Base-by-base conservation (phyloP, 164 flowering plant genomes). In the Malania oleifera region DNA sequence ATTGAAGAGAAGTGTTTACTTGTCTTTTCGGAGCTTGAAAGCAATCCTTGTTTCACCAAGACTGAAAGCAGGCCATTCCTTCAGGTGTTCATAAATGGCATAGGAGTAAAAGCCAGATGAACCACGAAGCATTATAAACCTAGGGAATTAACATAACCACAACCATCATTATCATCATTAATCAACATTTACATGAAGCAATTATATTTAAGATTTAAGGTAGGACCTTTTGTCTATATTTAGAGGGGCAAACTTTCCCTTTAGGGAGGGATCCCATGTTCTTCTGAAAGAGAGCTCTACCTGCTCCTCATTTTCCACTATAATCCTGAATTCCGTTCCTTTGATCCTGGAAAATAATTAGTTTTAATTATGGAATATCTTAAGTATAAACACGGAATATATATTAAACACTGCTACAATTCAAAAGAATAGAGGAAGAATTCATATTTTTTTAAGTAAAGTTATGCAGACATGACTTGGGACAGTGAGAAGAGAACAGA, bases 61-160 rank as follows among this genome's bases (percentile, higher is more conserved):
- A 66, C 77, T 67, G 67, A 81, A 79, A 22, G 65, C 75, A 37
- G 81, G 86, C 86, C 79, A 74, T 17, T 68, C 78, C 61, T 59
- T 53, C 22, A 58, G 40, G 61, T 75, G 79, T 52, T 81, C 79
- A 27, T 62, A 81, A 51, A 81, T 79, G 46, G 70, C 81, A 45
- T 81, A 81, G 20, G 86, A 62, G 54, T 80, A 80, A 56, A 80
- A 77, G 3, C 84, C 84, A 1, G 80, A 71, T 14, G 66, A 54
- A 28, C 55, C 55, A 6, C 55, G 55, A 31, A 52, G 34, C 37
- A 52, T 27, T 15, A 52, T 52, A 19, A 52, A 52, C 37, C 55
- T 52, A n/a, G 14, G 27, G 4, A 27, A 17, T 4, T 4, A 17
- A 12, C 37, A 27, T 18, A 35, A 52, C 10, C 55, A 52, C 18